Evolutionary conservation across 2,329 filamentous ascomycete genomes (phyloP).

Genomic region (Colletotrichum simmondsii): DNA sequence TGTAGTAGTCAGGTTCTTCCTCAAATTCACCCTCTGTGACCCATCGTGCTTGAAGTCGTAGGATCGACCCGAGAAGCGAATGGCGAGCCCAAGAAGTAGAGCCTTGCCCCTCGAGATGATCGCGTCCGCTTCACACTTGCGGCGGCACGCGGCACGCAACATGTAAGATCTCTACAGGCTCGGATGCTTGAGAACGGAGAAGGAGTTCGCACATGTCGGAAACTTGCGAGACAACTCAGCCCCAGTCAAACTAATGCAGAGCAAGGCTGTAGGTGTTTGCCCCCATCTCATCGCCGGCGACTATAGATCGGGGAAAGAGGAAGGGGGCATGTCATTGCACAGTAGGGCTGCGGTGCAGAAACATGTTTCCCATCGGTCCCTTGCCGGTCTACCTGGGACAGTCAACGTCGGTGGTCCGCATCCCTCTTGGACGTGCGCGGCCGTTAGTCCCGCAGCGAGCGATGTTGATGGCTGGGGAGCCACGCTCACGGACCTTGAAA

Average conservation of each 20-base stretch:
- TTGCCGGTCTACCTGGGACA: conserved; percentile 16
- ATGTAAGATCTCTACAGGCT: neutral
- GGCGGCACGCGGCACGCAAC: neutral
- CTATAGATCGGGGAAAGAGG: neutral
- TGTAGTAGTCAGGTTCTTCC: neutral
- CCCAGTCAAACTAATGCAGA: neutral
- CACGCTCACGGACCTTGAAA: conserved; percentile 15
- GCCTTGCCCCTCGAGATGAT: neutral
- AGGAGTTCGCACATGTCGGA: neutral
- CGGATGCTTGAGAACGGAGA: neutral
- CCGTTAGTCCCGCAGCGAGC: neutral
- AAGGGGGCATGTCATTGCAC: neutral
- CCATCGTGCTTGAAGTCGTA: neutral
- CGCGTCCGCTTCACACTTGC: neutral
- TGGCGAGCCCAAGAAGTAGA: neutral
- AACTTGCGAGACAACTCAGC: neutral
- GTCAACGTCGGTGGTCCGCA: conserved; percentile 15
- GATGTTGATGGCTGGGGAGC: conserved; percentile 17
- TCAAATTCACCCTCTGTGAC: neutral
- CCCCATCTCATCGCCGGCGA: neutral
- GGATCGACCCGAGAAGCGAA: neutral
- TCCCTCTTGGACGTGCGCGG: conserved; percentile 25
- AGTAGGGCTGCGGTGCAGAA: conserved; percentile 5
- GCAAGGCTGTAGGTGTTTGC: neutral
- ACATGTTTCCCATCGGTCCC: conserved; percentile 13